A percentile compares a stretch with the other conserved stretches of the same genome.
phyloP scores from a whole-genome alignment of 1,284 basidiomycete genomes.

The Porodaedalea pini region DNA sequence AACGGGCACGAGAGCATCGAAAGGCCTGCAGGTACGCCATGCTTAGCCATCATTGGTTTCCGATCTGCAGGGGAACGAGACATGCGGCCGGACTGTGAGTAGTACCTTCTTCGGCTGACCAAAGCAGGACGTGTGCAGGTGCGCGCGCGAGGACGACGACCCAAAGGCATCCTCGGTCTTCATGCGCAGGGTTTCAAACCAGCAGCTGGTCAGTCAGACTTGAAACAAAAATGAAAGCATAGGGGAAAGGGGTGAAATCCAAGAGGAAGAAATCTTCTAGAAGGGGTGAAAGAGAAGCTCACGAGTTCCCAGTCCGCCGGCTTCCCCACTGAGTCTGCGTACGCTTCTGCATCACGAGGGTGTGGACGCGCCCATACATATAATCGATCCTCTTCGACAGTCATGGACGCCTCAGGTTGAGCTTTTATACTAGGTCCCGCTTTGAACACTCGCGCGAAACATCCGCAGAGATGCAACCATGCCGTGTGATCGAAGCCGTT shows the following conservation, averaged over 20 bases:
- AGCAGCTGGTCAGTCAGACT: not conserved
- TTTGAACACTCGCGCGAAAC: conserved; percentile 76
- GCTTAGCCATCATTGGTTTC: conserved; percentile 41
- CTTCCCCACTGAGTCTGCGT: conserved; percentile 46
- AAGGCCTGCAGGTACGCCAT: conserved; percentile 53
- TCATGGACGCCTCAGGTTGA: conserved; percentile 10
- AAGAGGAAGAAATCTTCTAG: not conserved
- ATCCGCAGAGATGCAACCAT: conserved; percentile 65
- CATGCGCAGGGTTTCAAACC: too few species aligned
- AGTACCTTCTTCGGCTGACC: conserved; percentile 33
- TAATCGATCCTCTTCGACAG: conserved; percentile 59
- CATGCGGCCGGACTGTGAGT: not conserved
- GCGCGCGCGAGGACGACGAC: conserved; percentile 42
- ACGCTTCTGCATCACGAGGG: conserved; percentile 48
- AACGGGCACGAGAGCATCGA: conserved; percentile 64
- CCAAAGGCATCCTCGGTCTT: conserved; percentile 41
- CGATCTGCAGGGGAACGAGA: not conserved
- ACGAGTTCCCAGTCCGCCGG: conserved; percentile 58
- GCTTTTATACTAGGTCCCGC: conserved; percentile 40
- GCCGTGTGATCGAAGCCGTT: conserved; percentile 60
- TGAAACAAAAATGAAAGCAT: not conserved
- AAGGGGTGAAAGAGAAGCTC: conserved; percentile 13
- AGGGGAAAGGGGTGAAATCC: not conserved
- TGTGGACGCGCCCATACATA: conserved; percentile 76
- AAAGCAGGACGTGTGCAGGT: conserved; percentile 49